These are phyloP conservation scores for Metarhizium robertsii DNA, from an alignment of 2,329 filamentous ascomycete species.

Conservation along the genomic window DNA sequence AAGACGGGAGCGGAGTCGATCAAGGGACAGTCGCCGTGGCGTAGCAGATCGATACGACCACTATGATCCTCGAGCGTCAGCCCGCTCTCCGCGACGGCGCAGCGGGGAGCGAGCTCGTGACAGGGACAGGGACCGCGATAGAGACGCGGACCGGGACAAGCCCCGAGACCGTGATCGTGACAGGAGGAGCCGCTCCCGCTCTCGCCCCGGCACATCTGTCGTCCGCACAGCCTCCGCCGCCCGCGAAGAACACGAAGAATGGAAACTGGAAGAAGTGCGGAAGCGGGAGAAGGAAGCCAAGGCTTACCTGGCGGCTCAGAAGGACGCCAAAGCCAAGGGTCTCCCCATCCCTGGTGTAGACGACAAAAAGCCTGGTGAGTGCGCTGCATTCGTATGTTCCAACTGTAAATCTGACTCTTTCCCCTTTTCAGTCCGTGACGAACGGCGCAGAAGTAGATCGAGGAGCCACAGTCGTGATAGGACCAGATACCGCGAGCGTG, in stretches of 20 bases:
- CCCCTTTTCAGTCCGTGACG: neutral
- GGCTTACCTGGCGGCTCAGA: conserved; percentile 52
- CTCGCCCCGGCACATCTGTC: conserved; percentile 25
- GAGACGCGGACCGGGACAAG: conserved; percentile 14
- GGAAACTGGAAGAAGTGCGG: conserved; percentile 53
- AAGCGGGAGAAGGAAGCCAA: conserved; percentile 56
- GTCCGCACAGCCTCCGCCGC: conserved; percentile 28
- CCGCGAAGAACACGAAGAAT: conserved; percentile 42
- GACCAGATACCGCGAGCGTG: conserved; percentile 24
- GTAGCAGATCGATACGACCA: conserved; percentile 8
- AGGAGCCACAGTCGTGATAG: conserved; percentile 19
- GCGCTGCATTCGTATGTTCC: neutral
- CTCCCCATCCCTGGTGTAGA: conserved; percentile 49
- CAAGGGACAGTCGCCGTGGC: conserved; percentile 12
- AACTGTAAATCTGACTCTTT: neutral
- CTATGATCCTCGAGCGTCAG: conserved; percentile 11
- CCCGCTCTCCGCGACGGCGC: conserved; percentile 15
- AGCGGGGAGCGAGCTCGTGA: conserved; percentile 18
- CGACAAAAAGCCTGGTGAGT: conserved; percentile 27
- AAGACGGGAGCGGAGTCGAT: conserved; percentile 12
- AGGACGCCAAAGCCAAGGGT: conserved; percentile 50
- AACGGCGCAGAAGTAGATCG: conserved; percentile 25
- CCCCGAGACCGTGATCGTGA: conserved; percentile 7
- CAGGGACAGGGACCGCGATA: conserved; percentile 9
- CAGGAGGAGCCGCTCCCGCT: conserved; percentile 36